Conservation (phyloP, 805 yeast species). For the Lachancea sp. region DNA sequence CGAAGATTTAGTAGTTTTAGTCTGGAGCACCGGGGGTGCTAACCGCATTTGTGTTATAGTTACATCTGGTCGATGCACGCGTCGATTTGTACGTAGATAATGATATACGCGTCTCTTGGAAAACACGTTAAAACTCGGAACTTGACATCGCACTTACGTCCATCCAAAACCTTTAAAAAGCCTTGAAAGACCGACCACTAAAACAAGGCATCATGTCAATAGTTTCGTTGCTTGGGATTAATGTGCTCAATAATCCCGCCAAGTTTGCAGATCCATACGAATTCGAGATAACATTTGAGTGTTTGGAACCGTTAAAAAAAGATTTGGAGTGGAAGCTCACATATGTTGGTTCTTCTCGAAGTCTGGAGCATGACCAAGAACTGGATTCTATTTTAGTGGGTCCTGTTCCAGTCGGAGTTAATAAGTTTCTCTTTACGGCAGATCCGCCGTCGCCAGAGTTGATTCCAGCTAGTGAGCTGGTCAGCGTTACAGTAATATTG, state of each 20-base stretch:
- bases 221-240: constrained; percentile 84
- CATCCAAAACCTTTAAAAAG: not conserved
- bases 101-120: not conserved
- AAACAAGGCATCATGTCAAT: constrained; percentile 59
- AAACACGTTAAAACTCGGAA: not conserved
- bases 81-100: too few species aligned
- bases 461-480: constrained; percentile 93
- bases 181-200: not conserved
- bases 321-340: constrained; percentile 97
- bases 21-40: too few species aligned
- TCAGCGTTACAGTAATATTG: constrained; percentile 88
- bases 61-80: not conserved
- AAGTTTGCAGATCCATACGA: constrained; percentile 89
- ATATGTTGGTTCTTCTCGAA: constrained; percentile 92
- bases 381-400: constrained; percentile 95
- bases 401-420: constrained; percentile 96
- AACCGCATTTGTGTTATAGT: too few species aligned
- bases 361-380: constrained; percentile 94
- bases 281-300: constrained; percentile 95
- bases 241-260: constrained; percentile 92
- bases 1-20: too few species aligned
- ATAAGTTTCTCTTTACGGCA: constrained; percentile 85
- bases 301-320: constrained; percentile 75
- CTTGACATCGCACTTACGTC: not conserved
- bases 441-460: constrained; percentile 96